Evolutionary conservation across 2,329 filamentous ascomycete species (phyloP).

Genomic region (Conoideocrella luteorostrata): DNA sequence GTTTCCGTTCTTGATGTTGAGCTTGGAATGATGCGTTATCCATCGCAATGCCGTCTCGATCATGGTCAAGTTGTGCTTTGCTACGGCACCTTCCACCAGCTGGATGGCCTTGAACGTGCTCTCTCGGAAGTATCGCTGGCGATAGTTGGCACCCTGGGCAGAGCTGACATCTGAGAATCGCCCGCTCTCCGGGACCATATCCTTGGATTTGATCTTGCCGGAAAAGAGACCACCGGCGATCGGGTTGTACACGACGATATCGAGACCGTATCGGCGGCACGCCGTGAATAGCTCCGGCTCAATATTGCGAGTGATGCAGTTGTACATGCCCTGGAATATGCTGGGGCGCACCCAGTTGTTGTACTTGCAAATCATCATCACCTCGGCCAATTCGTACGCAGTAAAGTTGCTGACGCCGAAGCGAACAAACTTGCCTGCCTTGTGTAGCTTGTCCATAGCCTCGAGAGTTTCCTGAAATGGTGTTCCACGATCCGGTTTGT

Average conservation of each 20-base stretch:
- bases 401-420: slow-evolving; percentile 81
- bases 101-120: slow-evolving; percentile 55
- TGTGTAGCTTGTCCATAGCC: slow-evolving; percentile 74
- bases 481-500: slow-evolving; percentile 48
- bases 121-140: slow-evolving; percentile 66
- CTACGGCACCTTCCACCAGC: slow-evolving; percentile 59
- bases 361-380: slow-evolving; percentile 71
- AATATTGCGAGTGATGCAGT: slow-evolving; percentile 68
- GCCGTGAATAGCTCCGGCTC: slow-evolving; percentile 69
- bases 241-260: slow-evolving; percentile 78
- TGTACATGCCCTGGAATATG: slow-evolving; percentile 86
- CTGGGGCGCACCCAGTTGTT: slow-evolving; percentile 77
- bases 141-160: slow-evolving; percentile 50
- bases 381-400: slow-evolving; percentile 81
- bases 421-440: slow-evolving; percentile 75
- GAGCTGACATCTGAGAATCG: slow-evolving; percentile 59
- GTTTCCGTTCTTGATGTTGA: slow-evolving; percentile 45
- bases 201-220: slow-evolving; percentile 67
- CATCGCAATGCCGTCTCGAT: slow-evolving; percentile 71
- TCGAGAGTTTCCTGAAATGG: slow-evolving; percentile 76
- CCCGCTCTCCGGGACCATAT: slow-evolving; percentile 57
- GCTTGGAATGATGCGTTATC: slow-evolving; percentile 62
- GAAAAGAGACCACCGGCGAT: slow-evolving; percentile 74
- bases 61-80: slow-evolving; percentile 61
- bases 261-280: slow-evolving; percentile 69